Evolutionary conservation across 441 rosid genomes (phyloP).

Genomic region (Pelargonium citronellum): DNA sequence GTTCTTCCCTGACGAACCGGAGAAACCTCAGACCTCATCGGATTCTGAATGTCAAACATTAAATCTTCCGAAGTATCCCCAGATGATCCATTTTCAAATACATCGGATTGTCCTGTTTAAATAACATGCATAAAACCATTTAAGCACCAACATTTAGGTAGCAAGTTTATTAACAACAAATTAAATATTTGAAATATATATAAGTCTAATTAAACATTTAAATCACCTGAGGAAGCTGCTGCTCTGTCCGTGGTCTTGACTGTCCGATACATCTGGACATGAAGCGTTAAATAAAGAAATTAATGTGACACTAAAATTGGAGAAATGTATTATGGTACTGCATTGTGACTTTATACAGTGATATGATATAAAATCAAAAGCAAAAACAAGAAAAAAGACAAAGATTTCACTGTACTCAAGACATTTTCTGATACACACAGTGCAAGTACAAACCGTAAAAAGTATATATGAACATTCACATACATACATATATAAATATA

Average conservation of each 20-base stretch:
- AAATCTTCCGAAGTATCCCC: constrained; percentile 74
- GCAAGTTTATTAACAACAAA: not conserved
- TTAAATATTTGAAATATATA: not conserved
- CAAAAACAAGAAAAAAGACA: constrained; percentile 32
- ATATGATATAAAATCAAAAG: no score
- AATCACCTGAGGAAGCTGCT: no score
- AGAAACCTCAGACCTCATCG: constrained; percentile 41
- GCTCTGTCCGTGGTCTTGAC: no score
- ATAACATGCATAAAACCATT: not conserved
- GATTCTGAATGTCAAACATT: constrained; percentile 54
- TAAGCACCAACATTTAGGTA: no score
- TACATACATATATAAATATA: constrained; percentile 9
- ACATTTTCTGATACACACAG: constrained; percentile 28
- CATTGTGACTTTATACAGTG: no score
- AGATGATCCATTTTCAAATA: constrained; percentile 61
- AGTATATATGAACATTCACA: constrained; percentile 34
- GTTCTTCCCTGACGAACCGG: constrained; percentile 1
- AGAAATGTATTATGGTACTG: no score
- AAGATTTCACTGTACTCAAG: constrained; percentile 23
- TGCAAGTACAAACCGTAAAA: constrained; percentile 33
- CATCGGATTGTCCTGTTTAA: constrained; percentile 50
- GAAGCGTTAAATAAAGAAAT: constrained; percentile 26
- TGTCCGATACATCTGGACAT: constrained; percentile 3
- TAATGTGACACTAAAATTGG: not conserved
- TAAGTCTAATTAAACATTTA: not conserved